These are phyloP conservation scores for Medicago ruthenica DNA, from an alignment of 306 rosid genomes.

Conservation along the genomic window DNA sequence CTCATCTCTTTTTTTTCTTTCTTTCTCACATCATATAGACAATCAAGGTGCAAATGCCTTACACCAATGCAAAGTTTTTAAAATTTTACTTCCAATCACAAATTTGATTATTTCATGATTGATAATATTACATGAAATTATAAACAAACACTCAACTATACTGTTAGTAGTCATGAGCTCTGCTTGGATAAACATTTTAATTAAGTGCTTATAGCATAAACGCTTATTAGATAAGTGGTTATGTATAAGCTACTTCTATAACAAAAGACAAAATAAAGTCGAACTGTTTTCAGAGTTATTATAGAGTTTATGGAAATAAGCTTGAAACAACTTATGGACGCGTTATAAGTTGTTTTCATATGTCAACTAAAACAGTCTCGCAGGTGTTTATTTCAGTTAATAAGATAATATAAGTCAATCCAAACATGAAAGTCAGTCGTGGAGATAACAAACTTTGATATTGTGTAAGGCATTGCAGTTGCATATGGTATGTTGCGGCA, in stretches of 20 bases:
- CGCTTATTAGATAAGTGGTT: too few relatives aligned
- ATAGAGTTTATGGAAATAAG: neutral
- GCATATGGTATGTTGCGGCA: neutral
- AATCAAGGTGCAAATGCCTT: neutral
- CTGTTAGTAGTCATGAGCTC: too few relatives aligned
- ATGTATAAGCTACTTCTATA: too few relatives aligned
- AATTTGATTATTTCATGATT: neutral
- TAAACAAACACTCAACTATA: too few relatives aligned
- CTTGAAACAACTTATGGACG: neutral
- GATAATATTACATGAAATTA: too few relatives aligned
- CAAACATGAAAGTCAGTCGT: neutral
- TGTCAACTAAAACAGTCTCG: neutral
- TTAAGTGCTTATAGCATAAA: too few relatives aligned
- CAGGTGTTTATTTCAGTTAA: neutral
- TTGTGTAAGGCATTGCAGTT: neutral
- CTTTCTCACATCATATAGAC: neutral
- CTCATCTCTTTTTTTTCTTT: neutral
- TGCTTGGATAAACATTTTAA: too few relatives aligned
- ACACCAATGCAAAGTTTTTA: neutral
- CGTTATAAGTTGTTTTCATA: neutral
- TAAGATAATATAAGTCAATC: neutral
- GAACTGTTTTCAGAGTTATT: neutral
- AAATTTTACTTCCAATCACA: neutral
- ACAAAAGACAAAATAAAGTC: too few relatives aligned
- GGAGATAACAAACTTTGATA: neutral